Base-by-base conservation (phyloP, 306 rosid species). In the Castanospermum australe region DNA sequence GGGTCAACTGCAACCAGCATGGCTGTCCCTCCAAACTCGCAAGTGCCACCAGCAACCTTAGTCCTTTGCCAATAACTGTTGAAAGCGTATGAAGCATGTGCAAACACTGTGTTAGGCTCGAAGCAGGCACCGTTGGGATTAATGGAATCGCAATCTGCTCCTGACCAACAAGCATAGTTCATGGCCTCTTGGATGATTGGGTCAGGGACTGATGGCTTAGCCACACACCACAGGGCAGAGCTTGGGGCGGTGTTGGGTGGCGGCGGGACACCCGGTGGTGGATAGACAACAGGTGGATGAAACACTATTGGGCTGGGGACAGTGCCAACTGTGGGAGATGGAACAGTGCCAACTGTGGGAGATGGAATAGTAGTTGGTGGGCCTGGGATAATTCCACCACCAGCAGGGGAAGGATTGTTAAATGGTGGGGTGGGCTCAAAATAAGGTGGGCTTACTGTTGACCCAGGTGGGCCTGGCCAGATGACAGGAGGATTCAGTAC, bases 201-300 rank as follows among this genome's bases (percentile, higher is more conserved):
- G 83, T 93, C 99, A 0, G 99, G 99, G 52, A 93, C 99, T 5
- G 99, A 68, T 0, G 99, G 94, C 92, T 95, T 93, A 9, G 94
- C 99, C 78, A 95, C 99, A 59, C 99, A 95, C 99, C 99, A 95
- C 5, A 89, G 56, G 41, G 97, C 76, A 4, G 60, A 25, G 48
- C 20, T 66, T 0, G 94, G 91, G 14, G 85, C 88, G 0, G 54
- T 38, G 8, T 54, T 71, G 5, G 86, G 90, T 2, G 91, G 88
- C 0, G 94, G 99, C 0, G 92, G 97, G 25, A 65, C 89, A 3
- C 83, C 85, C 2, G 99, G 99, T 3, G 98, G 98, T 7, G 99
- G 99, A 78, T 44, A 93, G 24, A 95, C 90, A 2, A 93, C 81
- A 0, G 99, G 99, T 8, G 99, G 98, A 35, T 79, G 81, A 59